Evolutionary conservation across 768 basidiomycete species (phyloP).

Genomic region (Leccinum subgranulosum): DNA sequence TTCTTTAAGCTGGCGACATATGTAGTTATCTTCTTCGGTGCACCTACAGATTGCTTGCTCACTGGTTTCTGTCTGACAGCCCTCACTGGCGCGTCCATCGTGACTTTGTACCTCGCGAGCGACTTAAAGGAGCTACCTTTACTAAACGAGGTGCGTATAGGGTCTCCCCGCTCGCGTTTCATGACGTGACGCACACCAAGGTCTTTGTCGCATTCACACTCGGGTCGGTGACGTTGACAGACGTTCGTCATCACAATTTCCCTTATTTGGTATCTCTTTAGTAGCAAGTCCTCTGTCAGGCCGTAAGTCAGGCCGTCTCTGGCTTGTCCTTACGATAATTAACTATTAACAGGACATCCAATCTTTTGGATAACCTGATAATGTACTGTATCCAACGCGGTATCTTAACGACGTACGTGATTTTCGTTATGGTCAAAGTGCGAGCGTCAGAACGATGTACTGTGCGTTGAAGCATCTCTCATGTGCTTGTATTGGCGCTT

Average conservation of each 20-base stretch:
- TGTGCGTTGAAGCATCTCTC: not conserved
- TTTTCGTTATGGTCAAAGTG: no score
- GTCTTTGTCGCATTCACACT: conserved; percentile 7
- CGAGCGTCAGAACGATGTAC: not conserved
- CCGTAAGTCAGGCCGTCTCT: conserved; percentile 2
- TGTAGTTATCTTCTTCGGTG: not conserved
- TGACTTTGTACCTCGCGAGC: not conserved
- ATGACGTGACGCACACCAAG: not conserved
- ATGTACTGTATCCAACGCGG: conserved; percentile 14
- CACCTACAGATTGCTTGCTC: not conserved
- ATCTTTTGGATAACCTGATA: conserved; percentile 6
- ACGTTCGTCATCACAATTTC: conserved; percentile 12
- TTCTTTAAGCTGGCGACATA: conserved; percentile 3
- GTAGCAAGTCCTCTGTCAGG: not conserved
- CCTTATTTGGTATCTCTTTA: conserved; percentile 9
- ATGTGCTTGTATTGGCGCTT: conserved; percentile 4
- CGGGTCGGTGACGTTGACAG: conserved; percentile 15
- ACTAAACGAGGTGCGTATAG: conserved; percentile 3
- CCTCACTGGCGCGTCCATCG: conserved; percentile 2
- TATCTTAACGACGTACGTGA: conserved; percentile 13
- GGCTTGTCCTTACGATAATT: not conserved
- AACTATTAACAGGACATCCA: not conserved
- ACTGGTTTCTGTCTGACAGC: not conserved
- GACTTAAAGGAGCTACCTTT: not conserved
- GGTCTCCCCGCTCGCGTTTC: not conserved